Conservation (phyloP, 257 asterid species). For the Lavandula angustifolia region DNA sequence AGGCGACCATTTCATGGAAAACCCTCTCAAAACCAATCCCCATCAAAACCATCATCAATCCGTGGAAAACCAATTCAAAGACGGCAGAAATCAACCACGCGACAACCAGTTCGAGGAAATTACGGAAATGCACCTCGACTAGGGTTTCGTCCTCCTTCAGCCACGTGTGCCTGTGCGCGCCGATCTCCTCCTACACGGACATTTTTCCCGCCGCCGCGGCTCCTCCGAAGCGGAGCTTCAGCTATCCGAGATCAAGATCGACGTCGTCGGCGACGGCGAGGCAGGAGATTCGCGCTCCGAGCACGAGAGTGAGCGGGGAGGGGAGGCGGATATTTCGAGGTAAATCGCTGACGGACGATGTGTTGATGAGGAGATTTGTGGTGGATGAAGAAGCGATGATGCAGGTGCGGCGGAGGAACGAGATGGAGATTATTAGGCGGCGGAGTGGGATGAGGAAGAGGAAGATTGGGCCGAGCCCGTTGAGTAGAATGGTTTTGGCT, state of each 20-base stretch:
- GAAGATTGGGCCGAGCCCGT: constrained; percentile 75
- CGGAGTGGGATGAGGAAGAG: constrained; percentile 56
- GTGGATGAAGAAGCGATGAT: constrained; percentile 77
- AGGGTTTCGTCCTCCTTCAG: constrained; percentile 65
- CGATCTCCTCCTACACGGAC: constrained; percentile 70
- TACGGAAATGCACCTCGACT: constrained; percentile 67
- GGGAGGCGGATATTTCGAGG: constrained; percentile 71
- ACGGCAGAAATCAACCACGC: too few relatives aligned
- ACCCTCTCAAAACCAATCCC: constrained; percentile 43
- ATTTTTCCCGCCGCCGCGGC: constrained; percentile 52
- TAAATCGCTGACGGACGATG: constrained; percentile 76
- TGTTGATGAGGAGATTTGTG: constrained; percentile 80
- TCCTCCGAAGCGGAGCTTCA: constrained; percentile 66
- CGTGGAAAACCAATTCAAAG: constrained; percentile 55
- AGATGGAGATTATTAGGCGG: constrained; percentile 75
- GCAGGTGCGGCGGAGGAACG: constrained; percentile 69
- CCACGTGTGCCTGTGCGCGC: constrained; percentile 72
- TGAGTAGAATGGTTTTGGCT: constrained; percentile 76
- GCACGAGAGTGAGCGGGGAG: constrained; percentile 59
- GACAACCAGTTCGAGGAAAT: constrained; percentile 41
- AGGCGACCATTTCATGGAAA: constrained; percentile 67
- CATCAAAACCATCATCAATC: constrained; percentile 32
- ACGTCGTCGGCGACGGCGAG: neutral
- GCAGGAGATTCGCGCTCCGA: constrained; percentile 45
- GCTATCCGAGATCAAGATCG: constrained; percentile 52